Evolutionary conservation across 371 early-diverging fungal genomes (phyloP), one percentile per base, ranked within the genome.

Genomic region (Mortierella sp.): DNA sequence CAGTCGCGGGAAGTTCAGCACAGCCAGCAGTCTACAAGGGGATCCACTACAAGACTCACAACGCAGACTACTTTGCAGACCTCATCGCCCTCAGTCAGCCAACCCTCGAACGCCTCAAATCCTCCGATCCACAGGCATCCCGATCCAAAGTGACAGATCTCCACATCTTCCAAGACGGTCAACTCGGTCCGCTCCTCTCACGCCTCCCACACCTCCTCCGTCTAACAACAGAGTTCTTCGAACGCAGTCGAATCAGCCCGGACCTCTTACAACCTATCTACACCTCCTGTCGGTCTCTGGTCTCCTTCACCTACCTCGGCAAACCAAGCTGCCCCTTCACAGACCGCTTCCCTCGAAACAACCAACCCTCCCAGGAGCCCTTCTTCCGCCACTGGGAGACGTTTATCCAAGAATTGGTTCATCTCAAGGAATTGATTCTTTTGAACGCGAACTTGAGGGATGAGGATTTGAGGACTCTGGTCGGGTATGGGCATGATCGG

Each of bases 141-240:
- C 37, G 67, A 37, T 64, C 67, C 67, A 64, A 37, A 21, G 67
- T 64, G 21, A 64, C 67, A 34, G 40, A 64, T 24, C 67, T 64
- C 40, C 67, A 64, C 67, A 64, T 64, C 34, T 64, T 64, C 24
- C 67, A 64, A 64, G 67, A 64, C 67, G 67, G 67, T 2, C 67
- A 64, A 10, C 67, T 64, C 24, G 67, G 67, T 8, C 67, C 67
- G 2, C 24, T 64, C 19, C 67, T 64, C 24, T 64, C 67, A 24
- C 40, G 67, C 2, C 67, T 64, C 3, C 67, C 67, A 2, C 67
- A 64, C 24, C 67, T 64, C 24, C 67, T 64, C 21, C 67, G 40
- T 9, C 37, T 64, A 3, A 64, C 40, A 3, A 37, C 67, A 5
- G 67, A 64, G 24, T 64, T 64, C 6, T 64, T 64, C 21, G 67